Evolutionary conservation across 1,139 yeast species (phyloP).

Genomic region (Saccharomycopsis phalli): DNA sequence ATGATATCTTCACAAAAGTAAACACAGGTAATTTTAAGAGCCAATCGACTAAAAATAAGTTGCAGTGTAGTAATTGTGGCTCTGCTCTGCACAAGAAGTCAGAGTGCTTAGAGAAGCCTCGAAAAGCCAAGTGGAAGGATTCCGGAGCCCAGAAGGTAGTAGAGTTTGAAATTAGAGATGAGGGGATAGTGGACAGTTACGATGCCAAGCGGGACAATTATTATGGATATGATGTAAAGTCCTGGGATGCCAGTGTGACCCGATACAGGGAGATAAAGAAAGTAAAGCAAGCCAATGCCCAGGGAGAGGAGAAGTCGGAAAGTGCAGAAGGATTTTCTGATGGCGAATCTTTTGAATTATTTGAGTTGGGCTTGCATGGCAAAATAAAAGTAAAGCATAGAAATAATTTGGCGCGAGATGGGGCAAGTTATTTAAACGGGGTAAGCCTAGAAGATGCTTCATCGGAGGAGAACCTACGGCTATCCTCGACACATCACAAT

Average conservation of each 20-base stretch:
- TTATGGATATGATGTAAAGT: slow-evolving; percentile 61
- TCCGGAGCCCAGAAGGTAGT: slow-evolving; percentile 8
- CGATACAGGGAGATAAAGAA: slow-evolving; percentile 32
- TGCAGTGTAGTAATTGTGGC: slow-evolving; percentile 44
- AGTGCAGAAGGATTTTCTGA: slow-evolving; percentile 19
- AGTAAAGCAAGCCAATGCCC: slow-evolving; percentile 20
- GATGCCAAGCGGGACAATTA: slow-evolving; percentile 72
- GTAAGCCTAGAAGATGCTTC: slow-evolving; percentile 24
- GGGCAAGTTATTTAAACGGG: slow-evolving; percentile 17
- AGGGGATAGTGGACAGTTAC: slow-evolving; percentile 32
- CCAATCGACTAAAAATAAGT: slow-evolving; percentile 28
- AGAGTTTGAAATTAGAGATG: slow-evolving; percentile 1
- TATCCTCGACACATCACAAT: too few species aligned
- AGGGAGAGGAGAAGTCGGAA: slow-evolving; percentile 15
- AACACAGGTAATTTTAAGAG: too few species aligned
- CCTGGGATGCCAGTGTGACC: slow-evolving; percentile 44
- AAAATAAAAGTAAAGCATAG: slow-evolving; percentile 2
- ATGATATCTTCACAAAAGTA: slow-evolving; percentile 27
- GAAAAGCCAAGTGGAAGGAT: slow-evolving; percentile 29
- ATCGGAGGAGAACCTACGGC: too few species aligned
- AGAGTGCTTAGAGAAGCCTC: slow-evolving; percentile 46
- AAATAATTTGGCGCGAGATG: background rate
- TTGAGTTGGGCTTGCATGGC: slow-evolving; percentile 36
- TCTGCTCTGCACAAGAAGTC: slow-evolving; percentile 35
- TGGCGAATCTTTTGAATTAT: slow-evolving; percentile 32